Base-by-base conservation (phyloP, 495 filamentous ascomycete species). In the Pseudomonodictys pantanalensis region DNA sequence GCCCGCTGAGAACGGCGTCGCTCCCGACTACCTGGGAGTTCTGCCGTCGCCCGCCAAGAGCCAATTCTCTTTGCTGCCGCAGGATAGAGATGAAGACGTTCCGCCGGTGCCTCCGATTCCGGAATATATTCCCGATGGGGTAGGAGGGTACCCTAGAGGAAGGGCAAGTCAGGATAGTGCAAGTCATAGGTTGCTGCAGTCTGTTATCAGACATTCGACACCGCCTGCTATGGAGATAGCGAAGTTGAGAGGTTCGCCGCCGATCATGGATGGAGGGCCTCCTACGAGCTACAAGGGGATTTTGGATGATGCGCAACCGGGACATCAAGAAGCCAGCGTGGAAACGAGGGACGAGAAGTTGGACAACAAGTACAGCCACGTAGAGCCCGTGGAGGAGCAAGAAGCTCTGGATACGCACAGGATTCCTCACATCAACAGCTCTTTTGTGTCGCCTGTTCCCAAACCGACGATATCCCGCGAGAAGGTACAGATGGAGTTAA, bases 41-140 rank as follows among this genome's bases (percentile, higher is more conserved):
- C 52, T 67, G 23, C 64, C 64, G 23, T 63, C 59, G 11, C 64
- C 64, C 6, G 64, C 64, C 6, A 67, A 66, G 33, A 66, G 63
- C 30, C 41, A 28, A 12, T 66, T 66, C 49, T 66, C 63, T 3
- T 23, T 65, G 12, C 38, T 33, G 17, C 58, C 46, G 10, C 38
- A 30, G 44, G 60, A 64, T 23, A 59, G 43, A 17, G 61, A 68
- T 45, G 33, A 28, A 7, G 49, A 65, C 11, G 43, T 56, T n/a
- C 63, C 63, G 11, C 63, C 57, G 6, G 63, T 66, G 9, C 63
- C 63, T 2, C 63, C 52, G 0, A 57, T 66, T 33, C 63, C 63
- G 2, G 43, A 54, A 1, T 58, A 46, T 0, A 57, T 66, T 33
- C 63, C 63, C 2, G 43, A 54, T 20, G 47, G 47, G 9, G 48